Conservation (phyloP, 345 rosid species). For the Euclidium syriacum region DNA sequence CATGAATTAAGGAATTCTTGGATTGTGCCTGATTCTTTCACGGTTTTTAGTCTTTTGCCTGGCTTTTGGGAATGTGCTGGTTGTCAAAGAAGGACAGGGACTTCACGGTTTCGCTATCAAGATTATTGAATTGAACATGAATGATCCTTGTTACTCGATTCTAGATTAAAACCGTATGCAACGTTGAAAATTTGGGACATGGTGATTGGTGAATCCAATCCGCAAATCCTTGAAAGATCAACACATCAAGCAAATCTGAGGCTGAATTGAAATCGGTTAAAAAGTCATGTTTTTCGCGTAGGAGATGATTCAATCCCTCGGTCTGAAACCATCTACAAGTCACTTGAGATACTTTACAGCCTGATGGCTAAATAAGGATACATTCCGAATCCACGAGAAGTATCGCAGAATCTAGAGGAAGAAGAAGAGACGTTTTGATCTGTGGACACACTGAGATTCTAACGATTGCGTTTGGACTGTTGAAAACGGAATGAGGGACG, state of each 20-base stretch:
- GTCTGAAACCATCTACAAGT: constrained; percentile 33
- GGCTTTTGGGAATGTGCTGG: constrained; percentile 43
- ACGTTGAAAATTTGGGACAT: constrained; percentile 43
- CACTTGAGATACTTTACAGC: constrained; percentile 25
- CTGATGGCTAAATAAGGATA: constrained; percentile 46
- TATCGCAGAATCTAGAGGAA: constrained; percentile 42
- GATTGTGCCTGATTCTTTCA: constrained; percentile 38
- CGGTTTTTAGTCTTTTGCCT: constrained; percentile 41
- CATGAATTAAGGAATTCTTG: constrained; percentile 23
- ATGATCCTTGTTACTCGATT: constrained; percentile 35
- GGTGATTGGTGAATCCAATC: constrained; percentile 30
- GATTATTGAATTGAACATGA: constrained; percentile 27
- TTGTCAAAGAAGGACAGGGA: constrained; percentile 28
- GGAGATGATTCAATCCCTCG: constrained; percentile 37
- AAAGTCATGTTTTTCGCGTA: constrained; percentile 32
- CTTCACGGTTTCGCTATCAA: constrained; percentile 41
- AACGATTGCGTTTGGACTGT: constrained; percentile 46
- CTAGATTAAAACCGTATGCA: constrained; percentile 39
- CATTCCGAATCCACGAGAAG: constrained; percentile 37
- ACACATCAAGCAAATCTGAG: constrained; percentile 38
- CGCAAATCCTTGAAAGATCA: constrained; percentile 24
- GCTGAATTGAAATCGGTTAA: constrained; percentile 37
- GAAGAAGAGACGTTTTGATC: constrained; percentile 43
- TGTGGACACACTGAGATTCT: constrained; percentile 53
- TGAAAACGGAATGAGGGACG: constrained; percentile 43